Evolutionary conservation across 768 basidiomycete genomes (phyloP).

Genomic region (Suillus fuscotomentosus): DNA sequence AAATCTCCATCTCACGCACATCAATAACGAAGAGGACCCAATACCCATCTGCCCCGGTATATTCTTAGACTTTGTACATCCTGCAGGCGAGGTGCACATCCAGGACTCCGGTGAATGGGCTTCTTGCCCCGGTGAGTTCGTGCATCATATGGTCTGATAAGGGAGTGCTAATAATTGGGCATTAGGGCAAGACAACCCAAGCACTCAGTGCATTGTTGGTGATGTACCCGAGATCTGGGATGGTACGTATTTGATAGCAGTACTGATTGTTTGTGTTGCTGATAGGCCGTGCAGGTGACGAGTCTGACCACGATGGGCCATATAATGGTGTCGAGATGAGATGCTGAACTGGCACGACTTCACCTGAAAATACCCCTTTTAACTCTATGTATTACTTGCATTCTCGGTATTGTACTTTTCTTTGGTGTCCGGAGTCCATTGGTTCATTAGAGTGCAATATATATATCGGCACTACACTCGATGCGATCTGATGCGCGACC

Average conservation of each 20-base stretch:
- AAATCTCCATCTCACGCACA: constrained; percentile 44
- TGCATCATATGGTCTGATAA: background rate
- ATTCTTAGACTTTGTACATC: constrained; percentile 41
- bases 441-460: background rate
- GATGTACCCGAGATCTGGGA: constrained; percentile 41
- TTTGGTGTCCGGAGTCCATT: background rate
- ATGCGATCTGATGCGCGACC: background rate
- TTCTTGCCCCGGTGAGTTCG: constrained; percentile 45
- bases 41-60: constrained; percentile 34
- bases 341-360: background rate
- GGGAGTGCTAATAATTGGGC: background rate
- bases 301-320: constrained; percentile 45
- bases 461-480: background rate
- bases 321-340: constrained; percentile 30
- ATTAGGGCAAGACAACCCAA: constrained; percentile 60
- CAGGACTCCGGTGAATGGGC: constrained; percentile 49
- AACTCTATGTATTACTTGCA: background rate
- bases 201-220: constrained; percentile 25
- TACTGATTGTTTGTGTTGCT: background rate
- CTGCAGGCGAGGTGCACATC: constrained; percentile 43
- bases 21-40: constrained; percentile 50
- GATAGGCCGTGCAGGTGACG: constrained; percentile 18
- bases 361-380: background rate
- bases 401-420: background rate
- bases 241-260: constrained; percentile 6